Evolutionary conservation across 148 eudicot species (phyloP).

Genomic region (Camellia lanceoleosa): DNA sequence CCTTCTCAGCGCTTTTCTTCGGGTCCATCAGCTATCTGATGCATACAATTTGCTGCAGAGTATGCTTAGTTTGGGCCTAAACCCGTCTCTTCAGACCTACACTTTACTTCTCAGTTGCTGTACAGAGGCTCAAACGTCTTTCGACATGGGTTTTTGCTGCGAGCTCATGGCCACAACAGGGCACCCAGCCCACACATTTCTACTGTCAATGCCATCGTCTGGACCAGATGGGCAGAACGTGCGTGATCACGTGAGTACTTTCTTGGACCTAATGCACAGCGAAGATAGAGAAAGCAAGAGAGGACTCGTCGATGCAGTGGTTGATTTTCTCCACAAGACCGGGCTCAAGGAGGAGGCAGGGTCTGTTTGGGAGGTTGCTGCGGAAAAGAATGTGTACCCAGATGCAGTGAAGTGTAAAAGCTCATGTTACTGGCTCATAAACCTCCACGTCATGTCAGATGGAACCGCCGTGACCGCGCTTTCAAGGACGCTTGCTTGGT

Average conservation of each 20-base stretch:
- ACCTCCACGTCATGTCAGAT: slow-evolving; percentile 97
- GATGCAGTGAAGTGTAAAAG: slow-evolving; percentile 73
- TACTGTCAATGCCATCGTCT: slow-evolving; percentile 70
- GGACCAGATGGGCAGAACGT: slow-evolving; percentile 94
- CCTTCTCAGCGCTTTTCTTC: slow-evolving; percentile 81
- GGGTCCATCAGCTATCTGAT: slow-evolving; percentile 69
- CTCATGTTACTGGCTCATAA: slow-evolving; percentile 87
- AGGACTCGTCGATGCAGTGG: slow-evolving; percentile 85
- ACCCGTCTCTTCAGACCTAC: slow-evolving; percentile 86
- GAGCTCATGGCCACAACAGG: slow-evolving; percentile 83
- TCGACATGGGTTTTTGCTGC: slow-evolving; percentile 76
- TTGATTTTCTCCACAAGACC: slow-evolving; percentile 85
- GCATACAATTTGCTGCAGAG: slow-evolving; percentile 70
- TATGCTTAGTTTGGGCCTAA: slow-evolving; percentile 75
- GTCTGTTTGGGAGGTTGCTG: slow-evolving; percentile 96
- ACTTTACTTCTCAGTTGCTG: slow-evolving; percentile 90
- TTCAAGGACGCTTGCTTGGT: slow-evolving; percentile 90
- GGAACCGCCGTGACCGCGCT: slow-evolving; percentile 96
- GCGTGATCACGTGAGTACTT: slow-evolving; percentile 67
- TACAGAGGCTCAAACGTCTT: slow-evolving; percentile 81
- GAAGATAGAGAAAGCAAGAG: slow-evolving; percentile 97
- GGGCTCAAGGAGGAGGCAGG: slow-evolving; percentile 99
- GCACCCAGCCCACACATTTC: slow-evolving; percentile 84
- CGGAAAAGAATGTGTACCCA: slow-evolving; percentile 85
- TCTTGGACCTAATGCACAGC: slow-evolving; percentile 82